Percentiles rank a stretch among this genome's conserved stretches.
Conservation (phyloP, 129 eudicot genomes). For the Lonicera japonica region DNA sequence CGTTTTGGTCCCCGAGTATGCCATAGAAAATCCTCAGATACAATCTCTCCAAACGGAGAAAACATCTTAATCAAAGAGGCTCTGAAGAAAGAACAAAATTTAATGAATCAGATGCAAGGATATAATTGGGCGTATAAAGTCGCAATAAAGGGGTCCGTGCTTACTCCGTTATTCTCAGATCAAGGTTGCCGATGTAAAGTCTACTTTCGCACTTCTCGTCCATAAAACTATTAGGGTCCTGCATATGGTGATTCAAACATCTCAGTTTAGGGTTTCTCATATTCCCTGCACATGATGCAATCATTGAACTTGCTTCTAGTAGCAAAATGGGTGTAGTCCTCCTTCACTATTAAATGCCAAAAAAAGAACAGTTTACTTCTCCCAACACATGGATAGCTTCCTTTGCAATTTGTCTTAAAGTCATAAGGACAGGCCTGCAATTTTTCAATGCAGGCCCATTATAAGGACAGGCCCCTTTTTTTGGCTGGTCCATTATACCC, state of each 20-base stretch:
- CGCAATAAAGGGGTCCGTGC: slow-evolving; percentile 5
- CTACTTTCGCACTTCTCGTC: slow-evolving; percentile 55
- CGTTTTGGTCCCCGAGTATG: slow-evolving; percentile 88
- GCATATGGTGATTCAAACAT: background rate
- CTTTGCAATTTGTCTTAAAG: too few species aligned
- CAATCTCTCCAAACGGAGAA: slow-evolving; percentile 70
- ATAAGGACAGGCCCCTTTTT: too few species aligned
- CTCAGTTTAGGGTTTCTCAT: background rate
- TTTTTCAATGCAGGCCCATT: too few species aligned
- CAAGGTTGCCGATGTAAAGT: slow-evolving; percentile 67
- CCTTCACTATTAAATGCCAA: too few species aligned
- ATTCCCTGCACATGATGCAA: background rate
- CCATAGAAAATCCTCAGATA: slow-evolving; percentile 76
- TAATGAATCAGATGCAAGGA: background rate
- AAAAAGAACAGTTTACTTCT: too few species aligned
- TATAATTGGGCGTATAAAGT: background rate
- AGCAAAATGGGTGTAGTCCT: too few species aligned
- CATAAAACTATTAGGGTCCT: slow-evolving; percentile 26
- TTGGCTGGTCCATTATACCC: too few species aligned
- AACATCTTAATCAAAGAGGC: slow-evolving; percentile 76
- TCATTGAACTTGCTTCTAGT: too few species aligned
- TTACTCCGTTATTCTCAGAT: slow-evolving; percentile 70
- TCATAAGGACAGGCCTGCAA: too few species aligned
- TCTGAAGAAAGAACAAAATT: slow-evolving; percentile 27
- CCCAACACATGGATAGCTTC: too few species aligned